Conservation (phyloP, 2,329 filamentous ascomycete genomes). For the Fusarium sp. region DNA sequence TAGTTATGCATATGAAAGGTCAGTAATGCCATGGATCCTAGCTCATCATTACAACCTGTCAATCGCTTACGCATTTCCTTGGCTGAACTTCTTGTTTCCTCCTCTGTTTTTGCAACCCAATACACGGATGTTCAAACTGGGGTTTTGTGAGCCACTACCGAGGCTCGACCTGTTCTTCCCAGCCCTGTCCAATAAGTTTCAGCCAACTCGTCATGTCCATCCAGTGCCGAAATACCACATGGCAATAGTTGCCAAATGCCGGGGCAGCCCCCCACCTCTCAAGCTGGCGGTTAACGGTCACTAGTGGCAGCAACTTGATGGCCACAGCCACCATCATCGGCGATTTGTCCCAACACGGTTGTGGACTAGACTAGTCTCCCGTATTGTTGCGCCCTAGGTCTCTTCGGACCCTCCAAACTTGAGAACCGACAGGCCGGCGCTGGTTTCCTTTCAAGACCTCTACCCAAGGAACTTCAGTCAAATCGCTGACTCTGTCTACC, state of each 20-base stretch:
- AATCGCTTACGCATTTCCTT: not conserved
- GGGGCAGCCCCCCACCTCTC: slow-evolving; percentile 17
- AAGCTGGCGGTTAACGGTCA: slow-evolving; percentile 20
- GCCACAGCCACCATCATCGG: slow-evolving; percentile 14
- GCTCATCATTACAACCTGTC: not conserved
- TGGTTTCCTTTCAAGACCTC: slow-evolving; percentile 70
- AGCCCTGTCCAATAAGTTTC: not conserved
- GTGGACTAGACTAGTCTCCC: slow-evolving; percentile 47
- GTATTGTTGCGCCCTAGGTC: slow-evolving; percentile 66
- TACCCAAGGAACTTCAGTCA: slow-evolving; percentile 69
- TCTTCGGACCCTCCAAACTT: slow-evolving; percentile 75
- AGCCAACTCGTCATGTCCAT: slow-evolving; percentile 19
- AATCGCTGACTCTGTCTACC: slow-evolving; percentile 34
- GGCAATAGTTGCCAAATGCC: slow-evolving; percentile 27
- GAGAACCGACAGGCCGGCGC: slow-evolving; percentile 70
- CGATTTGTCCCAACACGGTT: slow-evolving; percentile 9
- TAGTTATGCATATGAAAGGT: not conserved
- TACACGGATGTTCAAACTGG: not conserved
- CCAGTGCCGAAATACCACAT: slow-evolving; percentile 34
- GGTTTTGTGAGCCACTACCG: not conserved
- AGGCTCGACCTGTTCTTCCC: not conserved
- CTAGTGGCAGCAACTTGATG: slow-evolving; percentile 10
- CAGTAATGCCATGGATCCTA: not conserved
- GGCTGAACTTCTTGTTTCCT: not conserved
- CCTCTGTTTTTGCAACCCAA: not conserved